Conservation (phyloP, 768 basidiomycete genomes). For the Lyophyllum shimeji region DNA sequence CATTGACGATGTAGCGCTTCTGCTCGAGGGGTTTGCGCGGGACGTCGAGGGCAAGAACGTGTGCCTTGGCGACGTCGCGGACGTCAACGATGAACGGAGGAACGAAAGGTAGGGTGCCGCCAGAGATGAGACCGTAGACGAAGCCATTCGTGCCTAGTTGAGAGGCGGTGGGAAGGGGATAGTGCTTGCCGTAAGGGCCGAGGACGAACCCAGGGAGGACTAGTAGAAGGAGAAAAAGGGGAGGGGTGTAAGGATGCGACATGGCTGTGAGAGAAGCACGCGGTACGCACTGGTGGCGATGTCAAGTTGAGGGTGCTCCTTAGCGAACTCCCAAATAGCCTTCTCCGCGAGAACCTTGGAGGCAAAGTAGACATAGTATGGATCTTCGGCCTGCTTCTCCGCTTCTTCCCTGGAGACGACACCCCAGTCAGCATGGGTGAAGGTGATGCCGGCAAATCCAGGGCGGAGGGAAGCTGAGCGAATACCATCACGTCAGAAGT, state of each 20-base stretch:
- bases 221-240: conserved; percentile 3
- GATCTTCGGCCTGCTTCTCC: conserved; percentile 22
- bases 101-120: conserved; percentile 17
- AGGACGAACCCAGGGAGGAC: conserved; percentile 38
- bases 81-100: conserved; percentile 35
- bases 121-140: conserved; percentile 27
- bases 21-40: conserved; percentile 20
- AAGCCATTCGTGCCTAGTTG: conserved; percentile 31
- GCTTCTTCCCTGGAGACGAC: conserved; percentile 30
- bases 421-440: conserved; percentile 35
- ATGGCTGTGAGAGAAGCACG: not conserved
- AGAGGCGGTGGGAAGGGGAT: conserved; percentile 25
- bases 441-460: conserved; percentile 21
- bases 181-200: conserved; percentile 33
- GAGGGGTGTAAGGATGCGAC: not conserved
- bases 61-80: conserved; percentile 34
- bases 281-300: conserved; percentile 34
- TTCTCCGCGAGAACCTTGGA: conserved; percentile 42
- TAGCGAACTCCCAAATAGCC: conserved; percentile 41
- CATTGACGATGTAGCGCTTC: conserved; percentile 31
- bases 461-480: conserved; percentile 20
- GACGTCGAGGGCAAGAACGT: conserved; percentile 30
- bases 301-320: conserved; percentile 36
- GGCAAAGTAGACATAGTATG: conserved; percentile 36
- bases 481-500: not conserved